Percentiles rank a stretch among this genome's conserved stretches.
Conservation (phyloP, 2,329 filamentous ascomycete genomes). For the Gnomoniopsis smithogilvyi region DNA sequence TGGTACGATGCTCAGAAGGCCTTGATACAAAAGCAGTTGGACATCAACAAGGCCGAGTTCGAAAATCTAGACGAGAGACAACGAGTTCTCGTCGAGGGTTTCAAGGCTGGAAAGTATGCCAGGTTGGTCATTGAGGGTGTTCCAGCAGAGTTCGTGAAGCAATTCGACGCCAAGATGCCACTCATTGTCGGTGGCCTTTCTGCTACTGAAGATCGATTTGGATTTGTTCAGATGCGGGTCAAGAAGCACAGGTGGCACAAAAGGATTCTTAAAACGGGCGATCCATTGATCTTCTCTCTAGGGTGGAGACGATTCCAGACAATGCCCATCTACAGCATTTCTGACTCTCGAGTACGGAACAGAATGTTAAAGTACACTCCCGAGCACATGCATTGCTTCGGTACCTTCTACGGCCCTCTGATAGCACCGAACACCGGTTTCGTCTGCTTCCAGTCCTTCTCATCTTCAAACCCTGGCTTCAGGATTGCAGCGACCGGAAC, state of each 20-base stretch:
- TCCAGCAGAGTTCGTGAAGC: constrained; percentile 81
- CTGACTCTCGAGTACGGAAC: constrained; percentile 88
- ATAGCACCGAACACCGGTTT: constrained; percentile 96
- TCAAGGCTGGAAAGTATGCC: constrained; percentile 88
- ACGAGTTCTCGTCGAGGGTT: constrained; percentile 81
- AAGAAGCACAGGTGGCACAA: constrained; percentile 99
- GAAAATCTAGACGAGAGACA: constrained; percentile 82
- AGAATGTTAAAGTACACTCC: constrained; percentile 99
- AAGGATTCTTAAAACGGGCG: constrained; percentile 97
- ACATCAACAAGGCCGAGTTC: constrained; percentile 95
- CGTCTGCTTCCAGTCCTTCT: constrained; percentile 87
- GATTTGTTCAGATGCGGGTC: constrained; percentile 91
- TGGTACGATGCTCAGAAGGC: constrained; percentile 99
- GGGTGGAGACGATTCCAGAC: constrained; percentile 96
- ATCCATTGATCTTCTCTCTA: constrained; percentile 93
- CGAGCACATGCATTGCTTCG: constrained; percentile 99
- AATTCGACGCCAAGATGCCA: constrained; percentile 79
- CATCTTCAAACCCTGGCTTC: constrained; percentile 82
- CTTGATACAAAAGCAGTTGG: constrained; percentile 87
- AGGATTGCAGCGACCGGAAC: constrained; percentile 92
- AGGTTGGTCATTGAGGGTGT: constrained; percentile 87
- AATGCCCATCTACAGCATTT: constrained; percentile 89
- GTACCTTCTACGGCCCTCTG: constrained; percentile 89
- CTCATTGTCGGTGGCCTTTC: constrained; percentile 89
- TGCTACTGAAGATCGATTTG: constrained; percentile 91